Conservation (phyloP, 495 filamentous ascomycete genomes). For the Venustampulla echinocandica region DNA sequence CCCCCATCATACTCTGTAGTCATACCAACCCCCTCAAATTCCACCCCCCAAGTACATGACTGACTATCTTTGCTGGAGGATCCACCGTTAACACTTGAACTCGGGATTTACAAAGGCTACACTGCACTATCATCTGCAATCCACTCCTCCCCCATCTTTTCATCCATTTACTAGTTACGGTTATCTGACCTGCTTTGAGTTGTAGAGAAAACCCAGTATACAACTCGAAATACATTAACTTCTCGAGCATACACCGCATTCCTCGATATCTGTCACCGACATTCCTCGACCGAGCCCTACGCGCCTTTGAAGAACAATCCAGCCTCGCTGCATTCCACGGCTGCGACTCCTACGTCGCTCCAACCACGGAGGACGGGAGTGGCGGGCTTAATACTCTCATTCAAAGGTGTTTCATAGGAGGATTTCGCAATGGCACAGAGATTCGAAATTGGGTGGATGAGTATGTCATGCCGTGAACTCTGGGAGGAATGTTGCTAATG, state of each 20-base stretch:
- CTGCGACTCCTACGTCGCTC: slow-evolving; percentile 26
- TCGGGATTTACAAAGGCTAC: slow-evolving; percentile 12
- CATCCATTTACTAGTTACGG: slow-evolving; percentile 6
- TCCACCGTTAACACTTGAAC: slow-evolving; percentile 6
- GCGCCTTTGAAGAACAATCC: slow-evolving; percentile 4
- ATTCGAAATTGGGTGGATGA: slow-evolving; percentile 22
- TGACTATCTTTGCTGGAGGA: slow-evolving; percentile 11
- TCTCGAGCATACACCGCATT: slow-evolving; percentile 7
- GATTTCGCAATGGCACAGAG: slow-evolving; percentile 16
- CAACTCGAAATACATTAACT: background rate
- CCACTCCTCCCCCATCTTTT: slow-evolving; percentile 10
- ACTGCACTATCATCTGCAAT: slow-evolving; percentile 6
- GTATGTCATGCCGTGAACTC: slow-evolving; percentile 10
- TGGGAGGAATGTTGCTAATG: slow-evolving; percentile 12
- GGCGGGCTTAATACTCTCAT: slow-evolving; percentile 12
- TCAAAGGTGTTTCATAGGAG: slow-evolving; percentile 15
- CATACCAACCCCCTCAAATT: background rate
- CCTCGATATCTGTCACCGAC: slow-evolving; percentile 7
- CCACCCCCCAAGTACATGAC: background rate
- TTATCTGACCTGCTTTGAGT: slow-evolving; percentile 14
- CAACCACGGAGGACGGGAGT: slow-evolving; percentile 24
- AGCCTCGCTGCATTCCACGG: slow-evolving; percentile 23
- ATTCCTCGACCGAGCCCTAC: slow-evolving; percentile 15
- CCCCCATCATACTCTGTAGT: background rate
- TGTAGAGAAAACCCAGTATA: slow-evolving; percentile 5